phyloP scores from a whole-genome alignment of 1,284 basidiomycete species.

The Ustilago nuda region DNA sequence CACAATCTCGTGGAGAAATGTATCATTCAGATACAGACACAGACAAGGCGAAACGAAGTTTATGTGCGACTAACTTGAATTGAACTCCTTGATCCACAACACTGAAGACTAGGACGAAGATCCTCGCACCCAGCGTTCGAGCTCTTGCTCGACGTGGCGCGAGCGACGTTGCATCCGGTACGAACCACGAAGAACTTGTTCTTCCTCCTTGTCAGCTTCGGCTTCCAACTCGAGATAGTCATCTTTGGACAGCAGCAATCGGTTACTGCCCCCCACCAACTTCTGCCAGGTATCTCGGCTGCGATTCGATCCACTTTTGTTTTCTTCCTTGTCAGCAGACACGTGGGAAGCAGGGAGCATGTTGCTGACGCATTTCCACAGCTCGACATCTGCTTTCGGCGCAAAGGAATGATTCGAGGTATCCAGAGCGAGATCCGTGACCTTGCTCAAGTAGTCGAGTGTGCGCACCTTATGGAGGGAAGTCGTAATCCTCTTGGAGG shows the following conservation, averaged over 20 bases:
- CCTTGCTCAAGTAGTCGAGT: slow-evolving; percentile 3
- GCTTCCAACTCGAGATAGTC: slow-evolving; percentile 35
- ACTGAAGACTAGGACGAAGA: slow-evolving; percentile 12
- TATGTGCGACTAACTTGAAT: neutral
- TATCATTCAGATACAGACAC: too few species aligned
- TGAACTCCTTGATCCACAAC: neutral
- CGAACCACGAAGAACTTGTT: neutral
- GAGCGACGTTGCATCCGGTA: slow-evolving; percentile 32
- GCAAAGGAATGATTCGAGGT: slow-evolving; percentile 33
- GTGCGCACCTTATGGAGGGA: slow-evolving; percentile 11
- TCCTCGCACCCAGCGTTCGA: slow-evolving; percentile 42
- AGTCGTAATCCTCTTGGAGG: slow-evolving; percentile 28
- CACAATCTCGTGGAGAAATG: too few species aligned
- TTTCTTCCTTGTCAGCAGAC: neutral
- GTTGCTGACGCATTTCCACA: slow-evolving; percentile 34
- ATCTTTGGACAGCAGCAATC: slow-evolving; percentile 29
- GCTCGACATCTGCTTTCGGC: slow-evolving; percentile 30
- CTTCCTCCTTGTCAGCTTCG: slow-evolving; percentile 13
- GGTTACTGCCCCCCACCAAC: slow-evolving; percentile 11
- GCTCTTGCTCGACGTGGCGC: slow-evolving; percentile 47
- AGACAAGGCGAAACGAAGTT: too few species aligned
- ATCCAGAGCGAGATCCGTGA: slow-evolving; percentile 23
- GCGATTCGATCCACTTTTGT: neutral
- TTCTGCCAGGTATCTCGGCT: neutral
- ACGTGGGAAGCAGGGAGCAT: slow-evolving; percentile 12